phyloP scores from a whole-genome alignment of 495 filamentous ascomycete species.

The Penicillium coprophilum region DNA sequence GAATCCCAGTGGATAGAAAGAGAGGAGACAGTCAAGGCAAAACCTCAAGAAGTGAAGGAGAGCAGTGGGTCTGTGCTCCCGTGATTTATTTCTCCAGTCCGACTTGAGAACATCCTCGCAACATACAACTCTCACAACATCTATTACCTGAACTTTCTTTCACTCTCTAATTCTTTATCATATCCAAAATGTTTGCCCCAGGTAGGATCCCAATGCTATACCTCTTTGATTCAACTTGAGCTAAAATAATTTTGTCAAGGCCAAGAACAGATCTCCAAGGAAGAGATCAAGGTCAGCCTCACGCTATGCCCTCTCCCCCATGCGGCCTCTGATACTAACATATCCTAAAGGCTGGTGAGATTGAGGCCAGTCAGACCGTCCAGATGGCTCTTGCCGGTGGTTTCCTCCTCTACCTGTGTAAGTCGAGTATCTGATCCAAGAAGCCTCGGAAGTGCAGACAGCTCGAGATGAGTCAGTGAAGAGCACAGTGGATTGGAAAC shows the following conservation, averaged over 20 bases:
- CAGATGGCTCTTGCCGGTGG: conserved; percentile 61
- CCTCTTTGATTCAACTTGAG: neutral
- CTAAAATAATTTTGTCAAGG: conserved; percentile 25
- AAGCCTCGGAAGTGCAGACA: neutral
- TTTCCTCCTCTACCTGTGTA: conserved; percentile 81
- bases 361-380: conserved; percentile 66
- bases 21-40: conserved; percentile 16
- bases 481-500: neutral
- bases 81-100: conserved; percentile 31
- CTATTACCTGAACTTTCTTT: conserved; percentile 7
- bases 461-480: neutral
- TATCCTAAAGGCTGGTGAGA: conserved; percentile 56
- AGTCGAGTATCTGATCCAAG: conserved; percentile 28
- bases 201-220: conserved; percentile 26
- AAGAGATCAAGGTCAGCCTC: conserved; percentile 45
- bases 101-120: neutral
- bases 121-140: neutral
- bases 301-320: neutral
- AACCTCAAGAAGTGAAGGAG: conserved; percentile 22
- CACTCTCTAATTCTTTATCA: conserved; percentile 1
- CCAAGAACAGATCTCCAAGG: conserved; percentile 48
- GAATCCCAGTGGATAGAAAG: conserved; percentile 11
- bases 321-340: neutral
- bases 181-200: conserved; percentile 46
- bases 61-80: conserved; percentile 34